phyloP scores from a whole-genome alignment of 106 monocot genomes.

The Dendrobium catenatum region DNA sequence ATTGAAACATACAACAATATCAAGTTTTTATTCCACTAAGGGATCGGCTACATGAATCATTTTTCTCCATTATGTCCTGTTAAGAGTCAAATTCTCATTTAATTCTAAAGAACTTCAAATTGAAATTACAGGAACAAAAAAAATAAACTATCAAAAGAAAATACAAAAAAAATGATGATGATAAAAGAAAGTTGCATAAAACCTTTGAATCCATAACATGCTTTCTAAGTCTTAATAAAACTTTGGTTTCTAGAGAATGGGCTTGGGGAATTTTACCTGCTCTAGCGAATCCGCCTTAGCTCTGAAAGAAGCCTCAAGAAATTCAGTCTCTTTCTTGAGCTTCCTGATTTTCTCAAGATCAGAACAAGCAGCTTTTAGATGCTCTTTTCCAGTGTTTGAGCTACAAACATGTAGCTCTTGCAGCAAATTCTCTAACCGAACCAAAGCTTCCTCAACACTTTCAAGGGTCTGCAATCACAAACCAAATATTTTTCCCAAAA shows the following conservation, averaged over 20 bases:
- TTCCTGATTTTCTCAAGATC: slow-evolving; percentile 92
- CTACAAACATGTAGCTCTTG: slow-evolving; percentile 89
- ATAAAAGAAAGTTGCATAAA: background rate
- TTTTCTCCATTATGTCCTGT: too few relatives aligned
- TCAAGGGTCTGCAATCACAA: slow-evolving; percentile 73
- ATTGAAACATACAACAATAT: background rate
- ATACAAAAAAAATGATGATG: background rate
- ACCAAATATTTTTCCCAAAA: background rate
- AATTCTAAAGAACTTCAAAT: background rate
- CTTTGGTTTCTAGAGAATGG: background rate
- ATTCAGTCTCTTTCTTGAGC: slow-evolving; percentile 98
- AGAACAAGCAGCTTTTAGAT: slow-evolving; percentile 94
- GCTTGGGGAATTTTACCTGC: slow-evolving; percentile 26
- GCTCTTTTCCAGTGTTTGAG: slow-evolving; percentile 73
- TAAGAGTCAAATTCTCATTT: too few relatives aligned
- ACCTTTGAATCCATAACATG: background rate
- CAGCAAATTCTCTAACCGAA: slow-evolving; percentile 75
- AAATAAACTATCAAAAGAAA: slow-evolving; percentile 1
- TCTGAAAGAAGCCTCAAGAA: slow-evolving; percentile 97
- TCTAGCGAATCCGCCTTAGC: slow-evolving; percentile 73
- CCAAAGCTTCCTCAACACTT: slow-evolving; percentile 89
- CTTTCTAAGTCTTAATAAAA: background rate
- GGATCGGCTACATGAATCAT: too few relatives aligned
- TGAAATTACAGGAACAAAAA: background rate
- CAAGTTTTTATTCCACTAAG: too few relatives aligned